Conservation (phyloP, 2,329 filamentous ascomycete species). For the Xylaria sp. region DNA sequence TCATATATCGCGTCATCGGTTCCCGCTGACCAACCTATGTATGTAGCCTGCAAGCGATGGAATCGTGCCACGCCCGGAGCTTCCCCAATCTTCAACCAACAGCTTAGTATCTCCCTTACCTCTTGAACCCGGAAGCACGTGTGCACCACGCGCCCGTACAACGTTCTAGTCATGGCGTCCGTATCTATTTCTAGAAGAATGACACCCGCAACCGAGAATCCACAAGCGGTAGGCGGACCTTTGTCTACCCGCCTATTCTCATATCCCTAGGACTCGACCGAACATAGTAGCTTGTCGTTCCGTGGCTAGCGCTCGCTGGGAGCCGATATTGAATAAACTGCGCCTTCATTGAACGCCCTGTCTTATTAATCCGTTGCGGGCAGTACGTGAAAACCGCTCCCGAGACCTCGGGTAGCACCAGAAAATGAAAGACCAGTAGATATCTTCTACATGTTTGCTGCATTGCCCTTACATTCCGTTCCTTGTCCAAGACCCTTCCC, state of each 20-base stretch:
- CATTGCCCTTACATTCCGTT: constrained; percentile 6
- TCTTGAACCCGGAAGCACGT: constrained; percentile 14
- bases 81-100: constrained; percentile 26
- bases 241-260: constrained; percentile 16
- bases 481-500: constrained; percentile 1
- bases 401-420: constrained; percentile 12
- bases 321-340: constrained; percentile 21
- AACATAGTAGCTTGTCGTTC: not conserved
- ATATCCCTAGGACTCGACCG: constrained; percentile 10
- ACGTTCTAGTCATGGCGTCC: not conserved
- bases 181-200: constrained; percentile 19
- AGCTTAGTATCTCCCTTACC: not conserved
- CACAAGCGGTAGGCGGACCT: constrained; percentile 12
- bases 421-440: not conserved
- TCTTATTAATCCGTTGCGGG: constrained; percentile 17
- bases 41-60: not conserved
- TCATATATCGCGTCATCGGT: not conserved
- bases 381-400: constrained; percentile 12
- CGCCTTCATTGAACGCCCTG: constrained; percentile 18
- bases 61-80: constrained; percentile 16
- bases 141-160: constrained; percentile 6
- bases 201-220: not conserved
- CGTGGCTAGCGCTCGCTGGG: not conserved
- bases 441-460: constrained; percentile 16
- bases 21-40: not conserved